These are phyloP conservation scores for Candida pseudoviswanathii DNA, from an alignment of 1,139 yeast species.

Conservation along the genomic window DNA sequence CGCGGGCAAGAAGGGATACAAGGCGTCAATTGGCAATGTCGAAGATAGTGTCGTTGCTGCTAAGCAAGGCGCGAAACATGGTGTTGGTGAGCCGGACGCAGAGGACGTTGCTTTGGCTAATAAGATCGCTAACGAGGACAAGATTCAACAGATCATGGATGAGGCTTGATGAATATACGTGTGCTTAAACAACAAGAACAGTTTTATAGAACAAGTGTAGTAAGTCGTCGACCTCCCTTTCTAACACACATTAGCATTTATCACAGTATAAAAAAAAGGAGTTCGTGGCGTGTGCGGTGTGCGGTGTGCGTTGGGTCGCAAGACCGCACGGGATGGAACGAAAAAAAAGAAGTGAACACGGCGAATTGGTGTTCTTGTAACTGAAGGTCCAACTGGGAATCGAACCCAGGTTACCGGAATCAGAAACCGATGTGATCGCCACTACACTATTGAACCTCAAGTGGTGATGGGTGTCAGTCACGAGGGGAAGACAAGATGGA, in stretches of 20 bases:
- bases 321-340: not conserved
- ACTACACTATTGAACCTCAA: constrained; percentile 36
- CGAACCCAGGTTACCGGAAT: constrained; percentile 43
- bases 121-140: constrained; percentile 9
- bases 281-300: too few species aligned
- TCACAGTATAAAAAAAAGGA: too few species aligned
- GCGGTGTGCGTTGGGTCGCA: too few species aligned
- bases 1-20: constrained; percentile 9
- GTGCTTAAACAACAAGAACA: not conserved
- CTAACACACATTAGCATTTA: too few species aligned
- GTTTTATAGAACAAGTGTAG: not conserved
- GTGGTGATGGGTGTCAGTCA: not conserved
- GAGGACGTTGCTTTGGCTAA: constrained; percentile 2
- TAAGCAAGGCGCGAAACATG: not conserved
- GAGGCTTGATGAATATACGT: constrained; percentile 6
- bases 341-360: constrained; percentile 6
- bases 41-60: constrained; percentile 5
- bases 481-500: too few species aligned
- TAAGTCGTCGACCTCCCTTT: too few species aligned
- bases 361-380: not conserved
- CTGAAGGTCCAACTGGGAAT: constrained; percentile 36
- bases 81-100: constrained; percentile 1
- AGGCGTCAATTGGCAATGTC: constrained; percentile 7
- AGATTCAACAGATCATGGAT: constrained; percentile 15
- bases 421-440: constrained; percentile 41